phyloP scores from a whole-genome alignment of 306 rosid species.

The Hippophae rhamnoides region DNA sequence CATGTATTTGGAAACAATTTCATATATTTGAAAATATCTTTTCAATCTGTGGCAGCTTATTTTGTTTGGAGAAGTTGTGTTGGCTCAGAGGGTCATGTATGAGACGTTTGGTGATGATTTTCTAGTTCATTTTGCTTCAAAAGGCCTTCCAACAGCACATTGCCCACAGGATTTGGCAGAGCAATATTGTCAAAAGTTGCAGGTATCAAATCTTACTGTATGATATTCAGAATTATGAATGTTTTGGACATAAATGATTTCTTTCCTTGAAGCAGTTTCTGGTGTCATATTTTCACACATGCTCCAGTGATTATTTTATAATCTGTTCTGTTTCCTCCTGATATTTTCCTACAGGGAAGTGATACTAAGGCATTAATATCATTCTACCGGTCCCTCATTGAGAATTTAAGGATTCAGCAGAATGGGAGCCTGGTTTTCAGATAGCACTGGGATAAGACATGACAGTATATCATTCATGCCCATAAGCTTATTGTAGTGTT shows the following conservation, averaged over 20 bases:
- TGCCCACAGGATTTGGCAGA: conserved; percentile 74
- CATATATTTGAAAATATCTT: conserved; percentile 6
- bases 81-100: conserved; percentile 94
- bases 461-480: conserved; percentile 13
- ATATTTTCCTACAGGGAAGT: conserved; percentile 43
- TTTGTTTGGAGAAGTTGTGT: conserved; percentile 92
- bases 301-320: neutral
- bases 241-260: neutral
- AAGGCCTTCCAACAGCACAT: conserved; percentile 63
- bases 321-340: neutral
- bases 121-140: conserved; percentile 34
- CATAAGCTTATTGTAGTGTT: conserved; percentile 17
- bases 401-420: conserved; percentile 71
- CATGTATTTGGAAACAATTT: neutral
- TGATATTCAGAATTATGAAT: conserved; percentile 2
- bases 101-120: conserved; percentile 89
- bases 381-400: conserved; percentile 65
- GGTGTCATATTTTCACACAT: neutral
- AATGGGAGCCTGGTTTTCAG: conserved; percentile 82
- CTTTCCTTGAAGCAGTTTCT: neutral
- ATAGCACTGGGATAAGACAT: conserved; percentile 49
- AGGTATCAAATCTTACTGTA: conserved; percentile 38
- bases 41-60: conserved; percentile 40
- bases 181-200: conserved; percentile 78
- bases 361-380: conserved; percentile 77